Evolutionary conservation across 2,329 filamentous ascomycete species (phyloP).

Genomic region (Emydomyces testavorans): DNA sequence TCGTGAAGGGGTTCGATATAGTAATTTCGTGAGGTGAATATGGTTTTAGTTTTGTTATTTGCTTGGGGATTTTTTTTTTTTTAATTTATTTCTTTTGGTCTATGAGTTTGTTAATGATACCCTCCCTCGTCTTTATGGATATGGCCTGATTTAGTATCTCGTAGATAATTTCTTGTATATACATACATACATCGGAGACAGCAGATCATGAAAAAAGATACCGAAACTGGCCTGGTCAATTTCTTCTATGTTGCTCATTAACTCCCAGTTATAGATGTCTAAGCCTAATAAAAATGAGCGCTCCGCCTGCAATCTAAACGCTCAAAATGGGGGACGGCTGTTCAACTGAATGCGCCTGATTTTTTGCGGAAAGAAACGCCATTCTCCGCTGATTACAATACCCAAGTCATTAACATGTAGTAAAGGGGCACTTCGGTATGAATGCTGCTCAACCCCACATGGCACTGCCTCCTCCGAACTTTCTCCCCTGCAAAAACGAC

Average conservation of each 20-base stretch:
- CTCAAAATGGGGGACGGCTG: too few relatives aligned
- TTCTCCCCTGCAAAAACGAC: background rate
- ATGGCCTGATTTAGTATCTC: background rate
- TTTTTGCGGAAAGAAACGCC: background rate
- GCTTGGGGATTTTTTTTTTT: background rate
- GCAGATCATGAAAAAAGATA: too few relatives aligned
- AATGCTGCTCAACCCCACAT: background rate
- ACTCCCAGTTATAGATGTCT: too few relatives aligned
- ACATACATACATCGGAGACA: background rate
- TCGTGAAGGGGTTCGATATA: background rate
- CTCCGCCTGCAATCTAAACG: too few relatives aligned
- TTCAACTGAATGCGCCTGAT: background rate
- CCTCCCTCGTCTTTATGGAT: background rate
- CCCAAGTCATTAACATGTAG: background rate
- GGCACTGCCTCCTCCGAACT: conserved; percentile 1
- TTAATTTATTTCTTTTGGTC: too few relatives aligned
- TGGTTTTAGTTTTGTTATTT: background rate
- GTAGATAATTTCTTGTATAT: too few relatives aligned
- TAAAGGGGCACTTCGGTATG: background rate
- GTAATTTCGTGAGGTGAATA: background rate
- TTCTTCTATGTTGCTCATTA: too few relatives aligned
- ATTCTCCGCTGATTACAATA: background rate
- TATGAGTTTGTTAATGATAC: background rate
- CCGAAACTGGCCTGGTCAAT: too few relatives aligned
- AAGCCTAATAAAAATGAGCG: too few relatives aligned